Percentiles rank a stretch among this genome's conserved stretches.
Conservation (phyloP, 495 filamentous ascomycete genomes). For the Umbilicaria muhlenbergii region DNA sequence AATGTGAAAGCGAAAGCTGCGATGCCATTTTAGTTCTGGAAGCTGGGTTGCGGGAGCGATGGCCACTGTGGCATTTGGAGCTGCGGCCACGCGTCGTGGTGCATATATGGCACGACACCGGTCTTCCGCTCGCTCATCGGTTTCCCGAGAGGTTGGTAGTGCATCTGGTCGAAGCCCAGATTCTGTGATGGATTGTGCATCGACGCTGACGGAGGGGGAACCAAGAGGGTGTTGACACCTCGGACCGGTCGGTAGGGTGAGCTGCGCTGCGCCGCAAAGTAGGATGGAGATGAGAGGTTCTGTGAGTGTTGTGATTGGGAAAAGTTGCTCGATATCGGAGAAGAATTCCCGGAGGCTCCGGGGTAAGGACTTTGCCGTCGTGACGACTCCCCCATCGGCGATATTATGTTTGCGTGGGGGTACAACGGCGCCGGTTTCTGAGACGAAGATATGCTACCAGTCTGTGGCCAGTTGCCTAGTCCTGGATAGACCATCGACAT, state of each 20-base stretch:
- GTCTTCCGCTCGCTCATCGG: constrained; percentile 56
- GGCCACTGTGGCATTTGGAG: constrained; percentile 8
- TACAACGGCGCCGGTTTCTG: constrained; percentile 36
- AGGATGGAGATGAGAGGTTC: constrained; percentile 44
- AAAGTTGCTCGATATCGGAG: constrained; percentile 14
- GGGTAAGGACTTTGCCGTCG: constrained; percentile 9
- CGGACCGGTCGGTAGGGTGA: constrained; percentile 91
- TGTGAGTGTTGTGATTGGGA: constrained; percentile 24
- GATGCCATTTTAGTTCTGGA: background rate
- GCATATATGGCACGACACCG: constrained; percentile 66
- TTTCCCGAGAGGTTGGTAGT: constrained; percentile 82
- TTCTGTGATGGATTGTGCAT: constrained; percentile 53
- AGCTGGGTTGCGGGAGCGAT: constrained; percentile 6
- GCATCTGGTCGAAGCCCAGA: constrained; percentile 69
- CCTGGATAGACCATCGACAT: constrained; percentile 49
- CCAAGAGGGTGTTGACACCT: constrained; percentile 72
- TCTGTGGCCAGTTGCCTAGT: constrained; percentile 29
- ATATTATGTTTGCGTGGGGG: constrained; percentile 11
- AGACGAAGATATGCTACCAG: constrained; percentile 30
- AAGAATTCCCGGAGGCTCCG: constrained; percentile 23
- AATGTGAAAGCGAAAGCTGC: too few relatives aligned
- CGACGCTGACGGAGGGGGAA: constrained; percentile 70
- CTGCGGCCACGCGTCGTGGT: constrained; percentile 31
- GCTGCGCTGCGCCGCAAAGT: constrained; percentile 44
- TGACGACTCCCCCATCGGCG: constrained; percentile 5